phyloP scores from a whole-genome alignment of 768 basidiomycete genomes.

The Amanita exitialis region DNA sequence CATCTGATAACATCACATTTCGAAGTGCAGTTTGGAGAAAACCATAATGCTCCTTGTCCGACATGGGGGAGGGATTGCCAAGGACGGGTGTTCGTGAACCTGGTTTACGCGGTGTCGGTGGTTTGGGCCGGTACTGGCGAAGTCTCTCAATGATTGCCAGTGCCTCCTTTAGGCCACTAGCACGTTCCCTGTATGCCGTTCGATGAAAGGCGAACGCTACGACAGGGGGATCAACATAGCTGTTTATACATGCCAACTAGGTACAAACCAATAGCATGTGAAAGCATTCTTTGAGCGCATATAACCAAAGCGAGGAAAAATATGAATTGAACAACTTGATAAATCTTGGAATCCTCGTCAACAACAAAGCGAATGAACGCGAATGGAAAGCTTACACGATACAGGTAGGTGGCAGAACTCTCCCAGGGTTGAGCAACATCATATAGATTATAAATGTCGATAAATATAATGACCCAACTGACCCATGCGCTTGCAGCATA shows the following conservation, averaged over 20 bases:
- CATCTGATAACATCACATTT: constrained; percentile 12
- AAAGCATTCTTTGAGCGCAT: constrained; percentile 56
- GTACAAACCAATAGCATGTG: constrained; percentile 45
- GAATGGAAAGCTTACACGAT: constrained; percentile 28
- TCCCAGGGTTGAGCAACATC: constrained; percentile 21
- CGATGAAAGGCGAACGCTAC: constrained; percentile 65
- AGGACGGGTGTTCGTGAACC: constrained; percentile 37
- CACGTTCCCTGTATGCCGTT: constrained; percentile 67
- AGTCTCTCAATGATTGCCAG: constrained; percentile 57
- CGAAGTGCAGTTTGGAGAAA: constrained; percentile 21
- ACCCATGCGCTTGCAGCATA: constrained; percentile 65
- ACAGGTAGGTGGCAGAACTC: constrained; percentile 55
- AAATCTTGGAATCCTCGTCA: constrained; percentile 25
- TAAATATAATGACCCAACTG: constrained; percentile 71
- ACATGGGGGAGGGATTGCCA: constrained; percentile 23
- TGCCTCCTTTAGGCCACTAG: constrained; percentile 43
- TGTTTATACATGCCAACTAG: not conserved
- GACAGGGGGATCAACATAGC: not conserved
- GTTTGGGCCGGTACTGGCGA: constrained; percentile 51
- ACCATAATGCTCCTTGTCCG: constrained; percentile 38
- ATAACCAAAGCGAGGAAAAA: constrained; percentile 67
- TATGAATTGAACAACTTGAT: constrained; percentile 57
- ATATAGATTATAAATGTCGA: constrained; percentile 51
- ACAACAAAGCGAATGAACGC: not conserved
- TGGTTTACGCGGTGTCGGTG: constrained; percentile 17